Evolutionary conservation across 2,329 filamentous ascomycete species (phyloP).

Genomic region (Aspergillus fumigatiaffinis): DNA sequence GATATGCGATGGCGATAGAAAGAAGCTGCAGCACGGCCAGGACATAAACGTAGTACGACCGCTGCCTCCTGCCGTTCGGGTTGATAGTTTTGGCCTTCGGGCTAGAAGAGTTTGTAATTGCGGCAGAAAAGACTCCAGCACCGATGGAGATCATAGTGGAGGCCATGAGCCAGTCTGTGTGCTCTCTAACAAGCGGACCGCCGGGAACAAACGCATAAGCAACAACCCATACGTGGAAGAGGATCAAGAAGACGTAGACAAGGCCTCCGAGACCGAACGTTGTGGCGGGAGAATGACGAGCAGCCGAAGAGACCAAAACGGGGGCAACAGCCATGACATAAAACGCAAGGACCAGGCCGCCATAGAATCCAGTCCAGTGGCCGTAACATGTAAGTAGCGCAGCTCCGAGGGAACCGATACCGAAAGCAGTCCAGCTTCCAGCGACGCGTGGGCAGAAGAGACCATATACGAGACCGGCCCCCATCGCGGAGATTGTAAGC

Average conservation of each 20-base stretch:
- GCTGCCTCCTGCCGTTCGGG: constrained; percentile 46
- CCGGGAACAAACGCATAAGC: constrained; percentile 97
- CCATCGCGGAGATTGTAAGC: constrained; percentile 83
- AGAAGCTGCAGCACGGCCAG: constrained; percentile 75
- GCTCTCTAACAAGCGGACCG: constrained; percentile 85
- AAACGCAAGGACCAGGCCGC: constrained; percentile 67
- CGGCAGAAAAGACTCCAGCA: constrained; percentile 71
- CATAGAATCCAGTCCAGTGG: constrained; percentile 88
- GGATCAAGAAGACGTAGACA: constrained; percentile 85
- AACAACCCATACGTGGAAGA: constrained; percentile 99
- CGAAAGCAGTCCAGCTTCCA: constrained; percentile 75
- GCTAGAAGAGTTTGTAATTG: constrained; percentile 50
- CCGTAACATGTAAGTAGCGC: constrained; percentile 69
- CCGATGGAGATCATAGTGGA: constrained; percentile 81
- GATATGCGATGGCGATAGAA: constrained; percentile 75
- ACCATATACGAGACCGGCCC: constrained; percentile 71
- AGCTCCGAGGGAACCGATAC: constrained; percentile 73
- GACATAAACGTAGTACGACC: constrained; percentile 67
- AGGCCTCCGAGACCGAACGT: constrained; percentile 88
- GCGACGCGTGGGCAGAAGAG: constrained; percentile 67
- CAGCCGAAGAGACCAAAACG: constrained; percentile 69
- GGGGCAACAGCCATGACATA: constrained; percentile 80
- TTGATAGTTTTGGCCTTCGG: constrained; percentile 38
- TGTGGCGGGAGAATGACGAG: constrained; percentile 69
- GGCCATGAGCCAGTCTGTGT: constrained; percentile 92